phyloP scores from a whole-genome alignment of 495 filamentous ascomycete genomes.

The Penicillium psychrofluorescens region DNA sequence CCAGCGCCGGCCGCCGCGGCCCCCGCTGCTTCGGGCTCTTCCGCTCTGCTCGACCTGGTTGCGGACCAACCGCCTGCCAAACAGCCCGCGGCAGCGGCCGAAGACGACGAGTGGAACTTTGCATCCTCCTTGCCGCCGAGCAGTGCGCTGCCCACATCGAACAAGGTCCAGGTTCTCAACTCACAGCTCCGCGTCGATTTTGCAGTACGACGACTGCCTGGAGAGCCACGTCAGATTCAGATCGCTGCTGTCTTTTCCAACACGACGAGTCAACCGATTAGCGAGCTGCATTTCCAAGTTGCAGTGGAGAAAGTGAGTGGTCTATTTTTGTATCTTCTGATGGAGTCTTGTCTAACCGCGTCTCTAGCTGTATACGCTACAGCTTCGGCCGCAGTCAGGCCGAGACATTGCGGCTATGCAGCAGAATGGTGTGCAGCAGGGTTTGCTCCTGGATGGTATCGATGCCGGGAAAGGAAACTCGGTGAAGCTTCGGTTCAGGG shows the following conservation, averaged over 20 bases:
- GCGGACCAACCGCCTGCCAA: conserved; percentile 16
- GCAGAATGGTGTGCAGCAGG: conserved; percentile 71
- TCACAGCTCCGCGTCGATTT: conserved; percentile 49
- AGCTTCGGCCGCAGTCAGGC: conserved; percentile 76
- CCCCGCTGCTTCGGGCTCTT: conserved; percentile 19
- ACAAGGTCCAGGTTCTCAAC: conserved; percentile 55
- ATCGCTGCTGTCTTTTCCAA: conserved; percentile 71
- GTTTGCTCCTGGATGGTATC: conserved; percentile 69
- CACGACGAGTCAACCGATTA: conserved; percentile 58
- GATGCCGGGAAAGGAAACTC: conserved; percentile 60
- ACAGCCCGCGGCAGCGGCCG: conserved; percentile 16
- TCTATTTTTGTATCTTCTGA: not conserved
- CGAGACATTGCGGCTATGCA: conserved; percentile 68
- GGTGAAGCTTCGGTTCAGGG: conserved; percentile 85
- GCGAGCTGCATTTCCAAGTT: conserved; percentile 81
- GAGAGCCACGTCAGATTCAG: conserved; percentile 39
- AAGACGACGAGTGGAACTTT: conserved; percentile 88
- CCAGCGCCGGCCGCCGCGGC: conserved; percentile 12
- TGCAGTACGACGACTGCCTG: conserved; percentile 31
- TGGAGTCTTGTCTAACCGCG: not conserved
- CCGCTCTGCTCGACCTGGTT: conserved; percentile 39
- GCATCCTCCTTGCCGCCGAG: conserved; percentile 73
- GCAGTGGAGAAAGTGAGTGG: conserved; percentile 81
- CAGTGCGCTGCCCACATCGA: conserved; percentile 41
- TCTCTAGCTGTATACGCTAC: conserved; percentile 60